Evolutionary conservation across 345 rosid genomes (phyloP), one percentile per base, ranked within the genome.

Genomic region (Zanthoxylum bungeanum): DNA sequence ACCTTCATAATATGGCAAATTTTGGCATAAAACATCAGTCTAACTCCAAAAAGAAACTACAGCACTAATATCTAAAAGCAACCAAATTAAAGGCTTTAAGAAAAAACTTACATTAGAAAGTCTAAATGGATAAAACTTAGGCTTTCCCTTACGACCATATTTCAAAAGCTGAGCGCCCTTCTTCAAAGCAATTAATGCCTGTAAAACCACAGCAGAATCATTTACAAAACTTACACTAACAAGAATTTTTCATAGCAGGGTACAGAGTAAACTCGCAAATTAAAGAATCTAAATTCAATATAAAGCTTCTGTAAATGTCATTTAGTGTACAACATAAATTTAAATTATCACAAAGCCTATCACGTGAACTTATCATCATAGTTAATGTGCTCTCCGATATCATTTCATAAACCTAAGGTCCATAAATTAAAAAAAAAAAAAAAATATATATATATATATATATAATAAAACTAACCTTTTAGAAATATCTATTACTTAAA

Each of bases 111-210:
- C 98, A 81, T 71, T 82, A 69, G 98, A 90, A 70, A 94, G 92
- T 88, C 96, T 86, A 77, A 94, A 94, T 11, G 91, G 90, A 68
- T 87, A 91, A 77, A 91, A 89, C 86, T 91, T 91, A 49, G 97
- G 98, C 83, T 86, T 94, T 81, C 97, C 98, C 79, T 94, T 88
- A n/a, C 92, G 95, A 84, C 95, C 97, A 86, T 89, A 90, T 77
- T 92, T 94, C 78, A 90, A 81, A 58, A 94, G 90, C 65, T 89
- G 97, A 81, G 93, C 83, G 75, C 98, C 98, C 83, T 86, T 92
- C 86, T 92, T 92, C 88, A 94, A 80, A 69, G 93, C 86, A 79
- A 88, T 86, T 66, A 92, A 76, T 71, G 92, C 93, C 98, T 94
- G 85, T 80, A 85, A 80, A 78, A 77, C 5, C 40, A n/a, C 5